Conservation (phyloP, 1,284 basidiomycete species). For the Anthracocystis walkeri region DNA sequence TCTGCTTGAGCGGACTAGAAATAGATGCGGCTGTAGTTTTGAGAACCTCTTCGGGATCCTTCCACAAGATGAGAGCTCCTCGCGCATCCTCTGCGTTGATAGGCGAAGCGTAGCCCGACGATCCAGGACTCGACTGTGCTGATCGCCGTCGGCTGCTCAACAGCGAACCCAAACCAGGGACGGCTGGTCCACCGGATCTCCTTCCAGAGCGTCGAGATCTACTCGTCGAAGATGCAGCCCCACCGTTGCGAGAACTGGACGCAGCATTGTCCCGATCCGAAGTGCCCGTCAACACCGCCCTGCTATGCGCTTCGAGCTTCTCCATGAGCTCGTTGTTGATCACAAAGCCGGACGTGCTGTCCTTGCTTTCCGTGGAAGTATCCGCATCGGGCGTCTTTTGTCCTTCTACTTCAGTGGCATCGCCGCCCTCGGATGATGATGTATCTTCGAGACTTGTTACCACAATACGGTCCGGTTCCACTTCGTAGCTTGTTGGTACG, state of each 20-base stretch:
- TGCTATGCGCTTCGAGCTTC: slow-evolving; percentile 55
- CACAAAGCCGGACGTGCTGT: slow-evolving; percentile 31
- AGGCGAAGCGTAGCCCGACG: slow-evolving; percentile 46
- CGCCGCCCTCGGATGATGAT: slow-evolving; percentile 38
- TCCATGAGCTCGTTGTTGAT: slow-evolving; percentile 60
- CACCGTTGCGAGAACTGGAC: slow-evolving; percentile 20
- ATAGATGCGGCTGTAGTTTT: slow-evolving; percentile 15
- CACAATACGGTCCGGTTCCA: slow-evolving; percentile 49
- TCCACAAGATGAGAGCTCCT: slow-evolving; percentile 48
- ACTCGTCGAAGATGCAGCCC: slow-evolving; percentile 5
- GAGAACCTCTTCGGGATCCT: slow-evolving; percentile 48
- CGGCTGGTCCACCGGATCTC: slow-evolving; percentile 21
- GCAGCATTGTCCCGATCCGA: slow-evolving; percentile 47
- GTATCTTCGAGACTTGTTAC: slow-evolving; percentile 49
- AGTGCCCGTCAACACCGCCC: slow-evolving; percentile 46
- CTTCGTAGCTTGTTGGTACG: slow-evolving; percentile 43
- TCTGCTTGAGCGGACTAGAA: slow-evolving; percentile 28
- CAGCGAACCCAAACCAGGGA: slow-evolving; percentile 27
- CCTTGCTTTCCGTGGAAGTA: slow-evolving; percentile 29
- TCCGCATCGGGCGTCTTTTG: slow-evolving; percentile 36
- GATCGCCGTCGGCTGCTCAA: slow-evolving; percentile 36
- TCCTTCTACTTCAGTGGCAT: slow-evolving; percentile 8
- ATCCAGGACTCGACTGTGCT: slow-evolving; percentile 38
- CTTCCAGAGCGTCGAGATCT: slow-evolving; percentile 34
- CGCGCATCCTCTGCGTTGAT: slow-evolving; percentile 43